A percentile compares a stretch with the other conserved stretches of the same genome.
These are phyloP conservation scores for Inga leiocalycina DNA, from an alignment of 306 rosid genomes.

Conservation along the genomic window DNA sequence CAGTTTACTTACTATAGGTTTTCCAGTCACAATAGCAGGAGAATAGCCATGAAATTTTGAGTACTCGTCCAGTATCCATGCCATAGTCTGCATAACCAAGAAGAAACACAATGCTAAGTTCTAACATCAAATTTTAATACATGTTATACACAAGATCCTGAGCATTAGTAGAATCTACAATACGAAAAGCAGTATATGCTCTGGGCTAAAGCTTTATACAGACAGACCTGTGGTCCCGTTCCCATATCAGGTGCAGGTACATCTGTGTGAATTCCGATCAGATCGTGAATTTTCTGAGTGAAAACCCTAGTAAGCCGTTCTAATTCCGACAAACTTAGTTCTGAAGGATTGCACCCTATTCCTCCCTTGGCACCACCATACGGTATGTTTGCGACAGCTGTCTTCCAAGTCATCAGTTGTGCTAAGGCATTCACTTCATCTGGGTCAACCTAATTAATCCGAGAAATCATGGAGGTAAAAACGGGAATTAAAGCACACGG, in stretches of 20 bases:
- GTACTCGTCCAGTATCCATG: slow-evolving; percentile 91
- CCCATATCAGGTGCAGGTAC: slow-evolving; percentile 93
- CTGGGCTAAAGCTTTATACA: not conserved
- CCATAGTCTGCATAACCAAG: slow-evolving; percentile 69
- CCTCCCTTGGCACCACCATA: slow-evolving; percentile 99
- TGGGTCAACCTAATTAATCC: slow-evolving; percentile 77
- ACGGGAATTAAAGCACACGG: slow-evolving; percentile 3
- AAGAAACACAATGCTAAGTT: slow-evolving; percentile 10
- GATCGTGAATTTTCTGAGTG: slow-evolving; percentile 80
- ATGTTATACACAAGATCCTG: not conserved
- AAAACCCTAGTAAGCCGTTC: slow-evolving; percentile 82
- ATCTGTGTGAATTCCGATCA: slow-evolving; percentile 72
- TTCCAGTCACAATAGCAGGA: slow-evolving; percentile 88
- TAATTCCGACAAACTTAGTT: slow-evolving; percentile 73
- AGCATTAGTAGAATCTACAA: slow-evolving; percentile 8
- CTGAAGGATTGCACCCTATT: slow-evolving; percentile 81
- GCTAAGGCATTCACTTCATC: slow-evolving; percentile 99
- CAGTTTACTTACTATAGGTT: slow-evolving; percentile 63
- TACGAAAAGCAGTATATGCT: not conserved
- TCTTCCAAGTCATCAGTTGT: slow-evolving; percentile 98
- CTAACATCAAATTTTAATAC: not conserved
- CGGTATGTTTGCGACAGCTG: slow-evolving; percentile 94
- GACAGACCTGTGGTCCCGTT: slow-evolving; percentile 83
- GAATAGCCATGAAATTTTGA: slow-evolving; percentile 90
- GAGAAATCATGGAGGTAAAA: slow-evolving; percentile 24